Conservation (phyloP, 192 early-diverging fungal species). For the Lobulomyces angularis region DNA sequence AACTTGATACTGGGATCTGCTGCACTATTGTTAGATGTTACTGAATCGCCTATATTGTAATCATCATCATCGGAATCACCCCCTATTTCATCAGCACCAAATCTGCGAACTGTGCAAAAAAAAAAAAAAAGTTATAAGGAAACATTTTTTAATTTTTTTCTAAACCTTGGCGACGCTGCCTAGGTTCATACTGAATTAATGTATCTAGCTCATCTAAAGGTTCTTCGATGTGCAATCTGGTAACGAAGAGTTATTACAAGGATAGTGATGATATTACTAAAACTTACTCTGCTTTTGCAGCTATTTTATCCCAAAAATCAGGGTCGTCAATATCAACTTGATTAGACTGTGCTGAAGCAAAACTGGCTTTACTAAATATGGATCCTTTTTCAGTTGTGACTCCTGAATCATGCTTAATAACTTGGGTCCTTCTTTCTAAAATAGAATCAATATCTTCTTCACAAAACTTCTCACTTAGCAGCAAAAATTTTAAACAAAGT, state of each 20-base stretch:
- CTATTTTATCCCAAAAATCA: slow-evolving; percentile 84
- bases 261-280: too few species aligned
- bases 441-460: slow-evolving; percentile 85
- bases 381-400: slow-evolving; percentile 51
- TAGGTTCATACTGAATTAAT: slow-evolving; percentile 35
- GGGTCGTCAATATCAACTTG: slow-evolving; percentile 73
- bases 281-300: slow-evolving; percentile 55
- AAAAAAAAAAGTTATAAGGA: too few species aligned
- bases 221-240: too few species aligned
- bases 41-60: slow-evolving; percentile 1
- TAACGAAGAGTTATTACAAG: too few species aligned
- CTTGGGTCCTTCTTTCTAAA: slow-evolving; percentile 59
- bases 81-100: slow-evolving; percentile 29
- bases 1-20: slow-evolving; percentile 11
- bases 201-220: too few species aligned
- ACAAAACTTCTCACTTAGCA: slow-evolving; percentile 50
- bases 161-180: slow-evolving; percentile 42
- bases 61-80: slow-evolving; percentile 12
- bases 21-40: neutral
- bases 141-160: slow-evolving; percentile 46
- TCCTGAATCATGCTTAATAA: slow-evolving; percentile 57
- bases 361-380: slow-evolving; percentile 80
- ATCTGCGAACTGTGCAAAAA: slow-evolving; percentile 31
- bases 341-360: slow-evolving; percentile 29
- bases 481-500: slow-evolving; percentile 3